These are phyloP conservation scores for Psilocybe cyanescens DNA, from an alignment of 768 basidiomycete genomes.

Conservation along the genomic window DNA sequence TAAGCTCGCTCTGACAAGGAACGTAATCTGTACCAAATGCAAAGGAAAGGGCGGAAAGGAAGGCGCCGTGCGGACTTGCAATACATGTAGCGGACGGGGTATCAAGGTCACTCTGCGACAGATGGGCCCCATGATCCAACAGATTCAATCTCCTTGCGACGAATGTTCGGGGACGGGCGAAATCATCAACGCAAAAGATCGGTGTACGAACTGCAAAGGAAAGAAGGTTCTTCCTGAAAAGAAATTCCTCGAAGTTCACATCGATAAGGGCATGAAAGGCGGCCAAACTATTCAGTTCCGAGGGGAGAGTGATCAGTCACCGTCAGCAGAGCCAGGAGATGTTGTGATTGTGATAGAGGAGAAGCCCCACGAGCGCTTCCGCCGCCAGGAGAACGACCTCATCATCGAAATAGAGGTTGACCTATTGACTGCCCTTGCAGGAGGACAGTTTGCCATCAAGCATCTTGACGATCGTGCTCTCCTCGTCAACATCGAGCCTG, in stretches of 20 bases:
- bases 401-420: constrained; percentile 89
- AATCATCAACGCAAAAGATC: constrained; percentile 91
- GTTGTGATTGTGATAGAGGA: constrained; percentile 95
- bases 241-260: constrained; percentile 96
- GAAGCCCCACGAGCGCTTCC: constrained; percentile 88
- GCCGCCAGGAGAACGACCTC: constrained; percentile 87
- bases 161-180: constrained; percentile 96
- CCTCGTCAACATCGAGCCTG: constrained; percentile 81
- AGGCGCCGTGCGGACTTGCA: constrained; percentile 85
- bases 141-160: constrained; percentile 93
- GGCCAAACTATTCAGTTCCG: constrained; percentile 88
- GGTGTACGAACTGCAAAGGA: constrained; percentile 90
- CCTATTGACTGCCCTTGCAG: constrained; percentile 90
- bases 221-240: constrained; percentile 95
- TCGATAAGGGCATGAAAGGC: constrained; percentile 98
- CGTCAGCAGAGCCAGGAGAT: constrained; percentile 88
- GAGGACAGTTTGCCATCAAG: constrained; percentile 87
- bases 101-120: constrained; percentile 91
- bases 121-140: constrained; percentile 99
- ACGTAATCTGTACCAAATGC: constrained; percentile 92
- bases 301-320: constrained; percentile 93
- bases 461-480: constrained; percentile 94
- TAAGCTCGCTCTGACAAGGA: constrained; percentile 95
- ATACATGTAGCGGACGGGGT: constrained; percentile 84
- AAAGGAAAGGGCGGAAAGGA: constrained; percentile 98